Evolutionary conservation across 148 eudicot species (phyloP), one percentile per base, ranked within the genome.

Genomic region (Spergularia marina): DNA sequence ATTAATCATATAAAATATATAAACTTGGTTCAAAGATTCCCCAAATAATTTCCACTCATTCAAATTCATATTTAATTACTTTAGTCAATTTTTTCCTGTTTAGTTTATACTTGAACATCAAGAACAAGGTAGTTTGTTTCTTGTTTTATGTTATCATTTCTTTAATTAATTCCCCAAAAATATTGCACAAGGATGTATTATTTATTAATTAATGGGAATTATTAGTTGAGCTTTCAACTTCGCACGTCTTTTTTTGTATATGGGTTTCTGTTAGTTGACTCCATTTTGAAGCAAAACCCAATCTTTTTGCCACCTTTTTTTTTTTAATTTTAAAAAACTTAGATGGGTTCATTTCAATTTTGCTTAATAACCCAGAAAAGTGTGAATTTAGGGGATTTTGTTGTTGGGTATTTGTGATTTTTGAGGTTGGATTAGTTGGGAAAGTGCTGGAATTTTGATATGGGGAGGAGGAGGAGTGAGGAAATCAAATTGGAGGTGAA

Each of bases 221-320:
- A 74, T 76, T 76, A 64, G 86, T 81, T 84, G 80, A 72, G 77
- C 77, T 81, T 69, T 84, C 84, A 58, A 54, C 73, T 61, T 84
- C 84, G 77, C 83, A 80, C 83, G 83, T 80, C 79, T 58, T 71
- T 76, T 30, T 12, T 71, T 76, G 12, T 53, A 18, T 55, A 21
- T 78, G 76, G 55, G 53, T 79, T 68, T 55, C 53, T 70, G 77
- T 78, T 74, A 67, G 77, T 84, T 84, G 82, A 81, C 82, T 73
- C 82, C 68, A 78, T 62, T 81, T 81, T 47, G 61, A 78, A 80
- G 82, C 80, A 81, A 77, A 34, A 41, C 54, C 18, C 23, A 20
- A 30, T 34, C 12, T 34, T 68, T 30, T 67, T 41, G 25, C 55
- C 25, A 51, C 17, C 16, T n/a, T 76, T 70, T 21, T 40, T 30